Percentiles rank a stretch among this genome's conserved stretches.
Evolutionary conservation across 441 rosid species (phyloP).

Genomic region (Arabidopsis hybrid): DNA sequence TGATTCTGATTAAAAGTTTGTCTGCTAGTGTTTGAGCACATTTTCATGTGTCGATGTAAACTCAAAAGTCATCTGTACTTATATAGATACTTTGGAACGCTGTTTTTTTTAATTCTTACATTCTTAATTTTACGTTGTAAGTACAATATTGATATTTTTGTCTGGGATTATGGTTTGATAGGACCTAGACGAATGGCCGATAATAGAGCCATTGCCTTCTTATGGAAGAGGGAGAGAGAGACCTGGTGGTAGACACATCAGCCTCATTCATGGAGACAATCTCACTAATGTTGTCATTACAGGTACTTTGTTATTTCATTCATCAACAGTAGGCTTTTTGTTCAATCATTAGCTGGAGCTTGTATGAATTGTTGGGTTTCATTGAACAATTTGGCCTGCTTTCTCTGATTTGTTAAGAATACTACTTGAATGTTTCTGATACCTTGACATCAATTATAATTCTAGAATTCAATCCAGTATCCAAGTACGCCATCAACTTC

Average conservation of each 20-base stretch:
- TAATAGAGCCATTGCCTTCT: constrained; percentile 88
- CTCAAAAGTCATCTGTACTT: neutral
- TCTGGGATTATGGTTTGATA: constrained; percentile 37
- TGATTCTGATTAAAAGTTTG: constrained; percentile 16
- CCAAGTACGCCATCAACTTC: neutral
- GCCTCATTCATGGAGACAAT: constrained; percentile 93
- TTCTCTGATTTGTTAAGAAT: constrained; percentile 15
- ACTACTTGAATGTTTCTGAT: constrained; percentile 13
- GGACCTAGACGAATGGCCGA: constrained; percentile 89
- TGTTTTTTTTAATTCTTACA: neutral
- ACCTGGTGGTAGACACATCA: constrained; percentile 88
- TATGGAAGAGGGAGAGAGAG: constrained; percentile 99
- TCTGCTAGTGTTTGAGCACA: constrained; percentile 34
- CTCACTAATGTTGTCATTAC: constrained; percentile 79
- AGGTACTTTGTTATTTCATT: constrained; percentile 48
- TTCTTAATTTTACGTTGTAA: neutral
- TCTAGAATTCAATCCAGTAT: neutral
- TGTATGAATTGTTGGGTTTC: neutral
- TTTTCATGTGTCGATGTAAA: constrained; percentile 21
- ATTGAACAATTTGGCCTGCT: neutral
- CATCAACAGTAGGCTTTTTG: neutral
- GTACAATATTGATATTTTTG: constrained; percentile 19
- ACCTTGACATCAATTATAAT: neutral
- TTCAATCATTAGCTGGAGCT: neutral
- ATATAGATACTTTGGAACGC: neutral